Percentiles rank a stretch among this genome's conserved stretches.
Evolutionary conservation across 192 early-diverging fungal genomes (phyloP).

Genomic region (Phycomyces nitens): DNA sequence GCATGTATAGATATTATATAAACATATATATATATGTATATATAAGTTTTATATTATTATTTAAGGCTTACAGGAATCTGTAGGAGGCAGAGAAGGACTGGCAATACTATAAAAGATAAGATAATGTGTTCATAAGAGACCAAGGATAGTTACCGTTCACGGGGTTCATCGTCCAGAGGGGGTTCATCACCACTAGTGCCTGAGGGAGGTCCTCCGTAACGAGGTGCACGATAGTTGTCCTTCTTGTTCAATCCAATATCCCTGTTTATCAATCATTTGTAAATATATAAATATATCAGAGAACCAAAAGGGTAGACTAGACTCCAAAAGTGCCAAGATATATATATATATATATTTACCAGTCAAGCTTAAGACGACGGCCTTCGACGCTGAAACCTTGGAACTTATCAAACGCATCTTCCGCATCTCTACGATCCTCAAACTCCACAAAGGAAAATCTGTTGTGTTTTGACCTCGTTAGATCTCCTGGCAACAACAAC

Average conservation of each 20-base stretch:
- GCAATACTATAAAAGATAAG: not conserved
- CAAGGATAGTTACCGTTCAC: conserved; percentile 9
- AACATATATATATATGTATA: too few relatives aligned
- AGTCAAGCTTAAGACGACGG: conserved; percentile 51
- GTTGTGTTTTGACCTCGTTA: not conserved
- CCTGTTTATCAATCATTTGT: conserved; percentile 1
- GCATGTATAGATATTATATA: too few relatives aligned
- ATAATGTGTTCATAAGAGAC: too few relatives aligned
- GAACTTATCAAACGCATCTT: conserved; percentile 61
- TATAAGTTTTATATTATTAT: not conserved
- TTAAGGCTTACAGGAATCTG: not conserved
- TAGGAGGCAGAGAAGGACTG: not conserved
- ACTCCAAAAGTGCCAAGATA: too few relatives aligned
- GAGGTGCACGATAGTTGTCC: conserved; percentile 26
- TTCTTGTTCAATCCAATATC: conserved; percentile 29
- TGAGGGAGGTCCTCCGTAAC: conserved; percentile 7
- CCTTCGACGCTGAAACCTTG: conserved; percentile 57
- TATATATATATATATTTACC: conserved; percentile 22
- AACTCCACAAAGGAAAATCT: conserved; percentile 79
- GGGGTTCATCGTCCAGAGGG: conserved; percentile 9
- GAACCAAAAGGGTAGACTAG: not conserved
- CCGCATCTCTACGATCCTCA: conserved; percentile 62
- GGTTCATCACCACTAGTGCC: not conserved
- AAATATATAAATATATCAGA: not conserved
- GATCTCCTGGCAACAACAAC: not conserved